A percentile compares a stretch with the other conserved stretches of the same genome.
These are phyloP conservation scores for Aegilops umbellulata DNA, from an alignment of 176 grass and related monocot genomes.

Conservation along the genomic window DNA sequence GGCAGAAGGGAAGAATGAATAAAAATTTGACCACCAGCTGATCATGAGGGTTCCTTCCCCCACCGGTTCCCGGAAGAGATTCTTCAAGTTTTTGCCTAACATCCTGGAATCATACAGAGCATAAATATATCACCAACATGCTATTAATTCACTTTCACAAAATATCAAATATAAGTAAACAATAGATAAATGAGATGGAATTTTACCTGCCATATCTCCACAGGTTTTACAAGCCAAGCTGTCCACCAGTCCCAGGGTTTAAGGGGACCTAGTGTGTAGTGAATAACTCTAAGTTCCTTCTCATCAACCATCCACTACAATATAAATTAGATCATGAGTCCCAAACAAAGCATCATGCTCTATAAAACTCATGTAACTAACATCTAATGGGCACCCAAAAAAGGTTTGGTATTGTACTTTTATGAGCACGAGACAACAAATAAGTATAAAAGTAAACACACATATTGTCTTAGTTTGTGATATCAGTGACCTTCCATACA, in stretches of 20 bases:
- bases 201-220: slow-evolving; percentile 92
- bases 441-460: background rate
- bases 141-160: slow-evolving; percentile 12
- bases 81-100: slow-evolving; percentile 77
- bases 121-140: slow-evolving; percentile 13
- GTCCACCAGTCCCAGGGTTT: slow-evolving; percentile 99
- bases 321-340: slow-evolving; percentile 32
- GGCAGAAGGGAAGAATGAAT: slow-evolving; percentile 65
- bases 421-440: background rate
- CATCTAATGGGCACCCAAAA: background rate
- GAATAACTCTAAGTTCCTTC: slow-evolving; percentile 88
- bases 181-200: background rate
- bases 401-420: background rate
- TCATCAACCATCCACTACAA: slow-evolving; percentile 98
- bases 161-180: slow-evolving; percentile 8
- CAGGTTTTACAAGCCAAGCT: slow-evolving; percentile 95
- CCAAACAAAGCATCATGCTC: background rate
- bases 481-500: background rate
- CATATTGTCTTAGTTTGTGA: background rate
- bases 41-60: slow-evolving; percentile 66
- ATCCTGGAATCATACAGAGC: slow-evolving; percentile 46
- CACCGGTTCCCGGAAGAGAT: slow-evolving; percentile 80
- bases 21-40: slow-evolving; percentile 61
- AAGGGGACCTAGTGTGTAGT: slow-evolving; percentile 86
- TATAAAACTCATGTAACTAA: background rate